These are phyloP conservation scores for Xerocomus tenax DNA, from an alignment of 1,284 basidiomycete genomes.

Conservation along the genomic window DNA sequence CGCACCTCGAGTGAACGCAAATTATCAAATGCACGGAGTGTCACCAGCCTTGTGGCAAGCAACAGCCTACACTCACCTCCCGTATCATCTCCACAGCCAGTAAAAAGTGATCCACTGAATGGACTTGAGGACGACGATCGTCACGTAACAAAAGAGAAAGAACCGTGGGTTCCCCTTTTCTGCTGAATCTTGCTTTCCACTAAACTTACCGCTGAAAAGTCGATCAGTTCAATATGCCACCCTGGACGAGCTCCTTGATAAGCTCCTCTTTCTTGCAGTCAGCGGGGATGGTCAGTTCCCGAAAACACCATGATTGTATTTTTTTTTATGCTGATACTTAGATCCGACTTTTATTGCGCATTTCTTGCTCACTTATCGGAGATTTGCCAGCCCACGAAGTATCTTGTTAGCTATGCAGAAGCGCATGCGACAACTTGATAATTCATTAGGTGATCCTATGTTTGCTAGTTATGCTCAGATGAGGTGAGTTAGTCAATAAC, in stretches of 20 bases:
- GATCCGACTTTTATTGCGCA: constrained; percentile 68
- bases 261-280: constrained; percentile 63
- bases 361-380: constrained; percentile 71
- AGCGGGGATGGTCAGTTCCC: constrained; percentile 63
- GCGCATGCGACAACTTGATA: constrained; percentile 67
- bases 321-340: constrained; percentile 26
- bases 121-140: constrained; percentile 26
- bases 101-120: constrained; percentile 14
- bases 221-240: constrained; percentile 63
- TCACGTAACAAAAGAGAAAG: constrained; percentile 32
- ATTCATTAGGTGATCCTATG: constrained; percentile 66
- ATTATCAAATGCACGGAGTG: constrained; percentile 27
- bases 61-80: constrained; percentile 21
- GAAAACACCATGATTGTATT: constrained; percentile 1
- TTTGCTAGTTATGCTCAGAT: constrained; percentile 77
- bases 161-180: constrained; percentile 33
- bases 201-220: constrained; percentile 30
- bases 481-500: constrained; percentile 41
- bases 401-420: constrained; percentile 78
- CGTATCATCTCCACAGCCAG: constrained; percentile 9
- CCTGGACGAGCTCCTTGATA: constrained; percentile 67
- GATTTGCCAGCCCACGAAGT: constrained; percentile 66
- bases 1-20: constrained; percentile 27
- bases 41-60: constrained; percentile 21
- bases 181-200: constrained; percentile 1